Evolutionary conservation across 768 basidiomycete genomes (phyloP), one percentile per base, ranked within the genome.

Genomic region (Hysterangium stoloniferum): DNA sequence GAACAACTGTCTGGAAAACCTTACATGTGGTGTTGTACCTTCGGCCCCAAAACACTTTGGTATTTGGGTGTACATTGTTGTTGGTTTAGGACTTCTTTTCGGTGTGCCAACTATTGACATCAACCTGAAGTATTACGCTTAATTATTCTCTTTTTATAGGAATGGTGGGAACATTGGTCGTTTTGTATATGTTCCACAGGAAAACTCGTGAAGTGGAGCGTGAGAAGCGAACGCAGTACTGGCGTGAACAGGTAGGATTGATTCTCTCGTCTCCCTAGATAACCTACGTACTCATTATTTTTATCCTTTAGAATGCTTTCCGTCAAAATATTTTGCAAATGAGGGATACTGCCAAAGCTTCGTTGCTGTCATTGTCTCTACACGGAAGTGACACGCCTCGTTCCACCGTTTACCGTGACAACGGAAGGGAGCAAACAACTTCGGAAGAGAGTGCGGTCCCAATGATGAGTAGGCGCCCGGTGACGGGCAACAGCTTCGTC

Each of bases 151-250:
- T 4, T 37, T 24, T 56, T 15, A 7, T 53, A 92, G 90, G 86
- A 40, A 88, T 93, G 76, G 67, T 78, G 53, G 84, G 76, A 13
- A 84, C 83, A 7, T 71, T 91, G 35, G 66, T 78, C 46, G 73
- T 75, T 3, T 70, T 94, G 31, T 91, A 78, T 68, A 71, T 81
- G 58, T 58, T 85, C 6, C 89, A 92, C 58, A 70, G 81, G 33
- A 77, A 79, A 57, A 77, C 84, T 56, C 79, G 90, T 57, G 81
- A 82, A 35, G 65, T 71, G 52, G 88, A 92, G 59, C 82, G 86
- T 40, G 82, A 86, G 68, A 90, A 84, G 66, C 83, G 90, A 57
- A 68, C 82, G 36, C 87, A 90, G 62, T 92, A 93, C 67, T 92
- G 90, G 84, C 81, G 82, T 57, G 90, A 93, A 69, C 89, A 90